phyloP scores from a whole-genome alignment of 192 early-diverging fungal species.

The Backusella tuberculispora region DNA sequence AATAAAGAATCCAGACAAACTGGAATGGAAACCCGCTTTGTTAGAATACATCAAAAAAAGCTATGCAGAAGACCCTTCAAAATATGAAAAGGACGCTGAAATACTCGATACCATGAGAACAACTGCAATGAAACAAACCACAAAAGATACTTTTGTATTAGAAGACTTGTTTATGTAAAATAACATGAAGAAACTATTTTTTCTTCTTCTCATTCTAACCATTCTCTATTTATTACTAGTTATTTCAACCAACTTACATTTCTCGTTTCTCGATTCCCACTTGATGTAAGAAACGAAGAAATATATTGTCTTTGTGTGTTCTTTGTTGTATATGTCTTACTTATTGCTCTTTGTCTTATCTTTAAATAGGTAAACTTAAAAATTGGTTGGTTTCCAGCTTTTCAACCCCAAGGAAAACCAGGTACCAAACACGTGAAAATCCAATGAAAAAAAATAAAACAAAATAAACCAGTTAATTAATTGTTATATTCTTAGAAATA shows the following conservation, averaged over 20 bases:
- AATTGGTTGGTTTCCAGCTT: slow-evolving; percentile 69
- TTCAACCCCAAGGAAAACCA: slow-evolving; percentile 59
- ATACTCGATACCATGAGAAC: slow-evolving; percentile 22
- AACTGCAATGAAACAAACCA: not conserved
- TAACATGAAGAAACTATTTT: not conserved
- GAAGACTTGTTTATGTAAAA: slow-evolving; percentile 24
- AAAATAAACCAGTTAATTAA: not conserved
- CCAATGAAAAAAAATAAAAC: not conserved
- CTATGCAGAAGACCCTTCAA: slow-evolving; percentile 27
- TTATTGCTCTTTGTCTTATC: not conserved
- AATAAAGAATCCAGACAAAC: slow-evolving; percentile 12
- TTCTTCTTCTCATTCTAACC: not conserved
- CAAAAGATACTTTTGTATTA: not conserved
- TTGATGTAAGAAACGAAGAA: slow-evolving; percentile 70
- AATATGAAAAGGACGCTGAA: slow-evolving; percentile 21
- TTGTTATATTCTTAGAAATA: not conserved
- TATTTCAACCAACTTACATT: slow-evolving; percentile 87
- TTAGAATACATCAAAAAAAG: slow-evolving; percentile 24
- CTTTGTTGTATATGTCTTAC: not conserved
- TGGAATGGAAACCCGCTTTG: slow-evolving; percentile 21
- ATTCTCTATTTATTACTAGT: slow-evolving; percentile 39
- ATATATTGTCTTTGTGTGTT: slow-evolving; percentile 21
- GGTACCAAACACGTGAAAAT: slow-evolving; percentile 37
- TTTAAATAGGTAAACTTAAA: slow-evolving; percentile 59
- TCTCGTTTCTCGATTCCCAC: slow-evolving; percentile 82